Percentiles rank a stretch among this genome's conserved stretches.
phyloP scores from a whole-genome alignment of 139 green algal genomes.

The Chlorella sorokiniana region DNA sequence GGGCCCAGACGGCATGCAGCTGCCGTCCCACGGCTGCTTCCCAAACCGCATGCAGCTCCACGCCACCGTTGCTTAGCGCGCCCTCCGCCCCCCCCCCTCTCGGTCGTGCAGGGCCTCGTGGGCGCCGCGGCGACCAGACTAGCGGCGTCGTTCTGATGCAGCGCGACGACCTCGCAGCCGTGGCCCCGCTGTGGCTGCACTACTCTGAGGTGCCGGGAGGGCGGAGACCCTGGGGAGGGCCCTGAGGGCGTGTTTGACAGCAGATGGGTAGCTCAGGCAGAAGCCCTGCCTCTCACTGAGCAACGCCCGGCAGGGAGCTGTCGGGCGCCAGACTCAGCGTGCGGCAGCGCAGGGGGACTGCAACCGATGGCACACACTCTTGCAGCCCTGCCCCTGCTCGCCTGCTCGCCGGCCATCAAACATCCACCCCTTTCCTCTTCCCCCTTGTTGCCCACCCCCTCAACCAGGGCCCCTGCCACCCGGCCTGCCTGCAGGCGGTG shows the following conservation, averaged over 20 bases:
- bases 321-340: too few relatives aligned
- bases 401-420: background rate
- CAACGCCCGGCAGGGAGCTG: too few relatives aligned
- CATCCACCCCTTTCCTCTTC: background rate
- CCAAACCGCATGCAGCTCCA: too few relatives aligned
- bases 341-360: too few relatives aligned
- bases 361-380: too few relatives aligned
- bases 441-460: background rate
- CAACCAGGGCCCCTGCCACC: background rate
- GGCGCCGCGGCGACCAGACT: constrained; percentile 40
- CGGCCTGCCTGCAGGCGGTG: background rate
- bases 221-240: constrained; percentile 16
- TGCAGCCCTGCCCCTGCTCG: background rate
- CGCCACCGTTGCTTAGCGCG: too few relatives aligned
- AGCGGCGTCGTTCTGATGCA: constrained; percentile 80
- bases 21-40: too few relatives aligned
- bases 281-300: too few relatives aligned
- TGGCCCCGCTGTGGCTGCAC: constrained; percentile 72
- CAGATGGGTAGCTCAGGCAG: too few relatives aligned
- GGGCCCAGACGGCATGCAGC: too few relatives aligned
- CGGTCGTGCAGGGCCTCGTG: background rate
- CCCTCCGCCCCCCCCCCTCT: background rate
- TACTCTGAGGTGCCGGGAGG: constrained; percentile 24
- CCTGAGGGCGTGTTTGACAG: too few relatives aligned
- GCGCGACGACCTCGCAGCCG: constrained; percentile 67